Evolutionary conservation across 306 rosid species (phyloP).

Genomic region (Betula pendula): DNA sequence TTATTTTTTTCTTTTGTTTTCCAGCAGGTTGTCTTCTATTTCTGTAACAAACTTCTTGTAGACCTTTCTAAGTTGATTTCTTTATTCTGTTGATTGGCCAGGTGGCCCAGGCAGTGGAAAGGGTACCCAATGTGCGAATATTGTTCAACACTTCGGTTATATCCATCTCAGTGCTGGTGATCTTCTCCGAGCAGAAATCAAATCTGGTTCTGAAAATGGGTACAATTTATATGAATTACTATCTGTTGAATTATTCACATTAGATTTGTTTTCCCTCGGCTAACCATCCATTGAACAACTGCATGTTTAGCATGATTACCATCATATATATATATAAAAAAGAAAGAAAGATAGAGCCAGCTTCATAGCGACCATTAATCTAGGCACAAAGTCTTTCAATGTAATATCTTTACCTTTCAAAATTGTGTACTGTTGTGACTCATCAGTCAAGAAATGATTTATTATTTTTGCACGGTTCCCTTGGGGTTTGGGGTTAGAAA

Average conservation of each 20-base stretch:
- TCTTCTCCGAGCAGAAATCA: constrained; percentile 93
- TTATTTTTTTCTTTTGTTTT: not conserved
- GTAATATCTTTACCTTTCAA: not conserved
- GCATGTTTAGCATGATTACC: not conserved
- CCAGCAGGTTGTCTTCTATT: not conserved
- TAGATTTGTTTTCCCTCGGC: not conserved
- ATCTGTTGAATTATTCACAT: not conserved
- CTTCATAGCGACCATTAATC: not conserved
- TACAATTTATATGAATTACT: constrained; percentile 30
- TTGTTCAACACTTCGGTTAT: constrained; percentile 71
- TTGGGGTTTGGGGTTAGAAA: not conserved
- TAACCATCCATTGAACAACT: no score
- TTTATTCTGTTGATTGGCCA: constrained; percentile 35
- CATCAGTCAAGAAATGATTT: not conserved
- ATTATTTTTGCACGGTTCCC: not conserved
- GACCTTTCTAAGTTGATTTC: constrained; percentile 20
- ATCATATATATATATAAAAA: no score
- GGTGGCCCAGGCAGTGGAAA: constrained; percentile 99
- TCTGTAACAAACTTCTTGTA: constrained; percentile 15
- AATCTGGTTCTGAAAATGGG: constrained; percentile 99
- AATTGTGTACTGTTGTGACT: not conserved
- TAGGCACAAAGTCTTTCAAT: not conserved
- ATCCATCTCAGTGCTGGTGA: constrained; percentile 99
- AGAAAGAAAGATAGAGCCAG: not conserved
- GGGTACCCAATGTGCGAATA: constrained; percentile 92